Conservation (phyloP, 306 rosid species). For the Aeschynomene evenia region DNA sequence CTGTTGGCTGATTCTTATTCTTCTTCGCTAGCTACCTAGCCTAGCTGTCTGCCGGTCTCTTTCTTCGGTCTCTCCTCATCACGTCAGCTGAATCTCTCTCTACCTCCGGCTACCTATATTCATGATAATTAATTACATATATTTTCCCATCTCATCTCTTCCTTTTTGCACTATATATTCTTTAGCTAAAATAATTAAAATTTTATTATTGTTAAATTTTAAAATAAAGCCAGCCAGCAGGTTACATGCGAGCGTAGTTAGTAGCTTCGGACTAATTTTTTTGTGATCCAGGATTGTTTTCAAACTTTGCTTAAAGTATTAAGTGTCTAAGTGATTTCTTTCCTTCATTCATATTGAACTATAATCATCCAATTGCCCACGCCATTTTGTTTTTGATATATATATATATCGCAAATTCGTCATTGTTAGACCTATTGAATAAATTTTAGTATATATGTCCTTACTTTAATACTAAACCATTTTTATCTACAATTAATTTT, state of each 20-base stretch:
- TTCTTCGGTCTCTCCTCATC: background rate
- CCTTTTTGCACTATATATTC: background rate
- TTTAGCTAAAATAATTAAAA: no score
- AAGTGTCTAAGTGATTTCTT: no score
- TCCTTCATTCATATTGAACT: background rate
- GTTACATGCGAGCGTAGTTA: constrained; percentile 38
- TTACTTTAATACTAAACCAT: no score
- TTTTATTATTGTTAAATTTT: background rate
- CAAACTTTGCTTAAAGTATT: background rate
- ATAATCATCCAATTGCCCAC: constrained; percentile 4
- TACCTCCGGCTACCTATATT: no score
- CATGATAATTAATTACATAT: background rate
- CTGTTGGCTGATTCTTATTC: constrained; percentile 30
- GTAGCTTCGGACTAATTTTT: constrained; percentile 14
- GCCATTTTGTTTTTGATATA: background rate
- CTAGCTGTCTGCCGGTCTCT: no score
- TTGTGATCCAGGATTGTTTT: background rate
- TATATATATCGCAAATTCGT: background rate
- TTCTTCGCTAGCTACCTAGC: no score
- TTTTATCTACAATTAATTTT: no score
- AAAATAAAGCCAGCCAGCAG: no score
- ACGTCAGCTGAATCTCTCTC: background rate
- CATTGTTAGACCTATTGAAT: background rate
- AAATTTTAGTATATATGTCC: no score
- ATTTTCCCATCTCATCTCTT: background rate